Evolutionary conservation across 108 stramenopile species (phyloP).

Genomic region (Cyclotella baltica): DNA sequence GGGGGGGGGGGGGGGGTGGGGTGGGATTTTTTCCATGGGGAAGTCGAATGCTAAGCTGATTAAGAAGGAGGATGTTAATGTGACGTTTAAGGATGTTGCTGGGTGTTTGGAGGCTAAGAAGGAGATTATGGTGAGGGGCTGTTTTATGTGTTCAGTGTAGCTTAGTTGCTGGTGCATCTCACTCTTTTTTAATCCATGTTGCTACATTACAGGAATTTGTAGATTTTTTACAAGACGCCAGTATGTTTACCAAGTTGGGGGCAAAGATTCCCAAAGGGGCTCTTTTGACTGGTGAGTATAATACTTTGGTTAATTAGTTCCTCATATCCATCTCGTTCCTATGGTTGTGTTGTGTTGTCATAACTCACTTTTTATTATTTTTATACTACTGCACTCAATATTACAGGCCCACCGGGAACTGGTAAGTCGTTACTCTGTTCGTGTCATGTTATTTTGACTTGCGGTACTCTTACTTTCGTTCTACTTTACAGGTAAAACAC

Average conservation of each 20-base stretch:
- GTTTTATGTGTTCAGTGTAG: no score
- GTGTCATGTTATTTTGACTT: no score
- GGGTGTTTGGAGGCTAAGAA: constrained; percentile 96
- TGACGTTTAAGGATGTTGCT: constrained; percentile 96
- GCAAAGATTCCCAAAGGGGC: constrained; percentile 86
- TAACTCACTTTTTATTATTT: no score
- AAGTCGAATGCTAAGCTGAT: constrained; percentile 91
- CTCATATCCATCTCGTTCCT: no score
- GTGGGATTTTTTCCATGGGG: constrained; percentile 86
- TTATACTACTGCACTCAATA: no score
- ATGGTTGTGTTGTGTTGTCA: no score
- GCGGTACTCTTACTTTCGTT: no score
- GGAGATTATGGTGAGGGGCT: constrained; percentile 92
- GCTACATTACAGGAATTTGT: constrained; percentile 96
- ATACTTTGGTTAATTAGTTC: no score
- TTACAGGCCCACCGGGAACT: constrained; percentile 89
- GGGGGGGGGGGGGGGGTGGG: constrained; percentile 74
- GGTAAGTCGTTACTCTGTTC: no score
- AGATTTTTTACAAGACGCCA: constrained; percentile 96
- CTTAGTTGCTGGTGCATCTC: no score
- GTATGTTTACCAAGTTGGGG: constrained; percentile 88
- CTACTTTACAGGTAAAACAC: constrained; percentile 89
- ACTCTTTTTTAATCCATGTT: no score
- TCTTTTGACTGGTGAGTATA: constrained; percentile 81
- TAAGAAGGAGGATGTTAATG: constrained; percentile 83